Evolutionary conservation across 192 early-diverging fungal genomes (phyloP), one percentile per base, ranked within the genome.

Genomic region (Spinellus fusiger): DNA sequence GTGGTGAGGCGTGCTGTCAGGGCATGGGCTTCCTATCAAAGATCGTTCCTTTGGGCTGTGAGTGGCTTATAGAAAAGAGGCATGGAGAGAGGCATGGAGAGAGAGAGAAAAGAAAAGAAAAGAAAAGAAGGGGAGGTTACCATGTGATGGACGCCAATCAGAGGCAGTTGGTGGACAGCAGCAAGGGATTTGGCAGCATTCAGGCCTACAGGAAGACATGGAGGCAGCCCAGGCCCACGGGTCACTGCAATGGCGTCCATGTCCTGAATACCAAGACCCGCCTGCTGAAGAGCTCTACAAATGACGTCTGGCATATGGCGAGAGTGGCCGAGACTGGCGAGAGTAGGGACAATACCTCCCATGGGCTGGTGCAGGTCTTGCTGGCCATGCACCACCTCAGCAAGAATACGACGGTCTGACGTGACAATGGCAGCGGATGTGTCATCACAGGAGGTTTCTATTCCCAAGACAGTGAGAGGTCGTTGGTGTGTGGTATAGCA

Each of bases 71-170:
- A 29, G 31, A 34, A 54, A 22, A 56, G 8, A 35, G 10, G 59
- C 22, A 22, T 20, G 25, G n/a, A n/a, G n/a, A n/a, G n/a, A n/a
- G n/a, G n/a, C n/a, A n/a, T n/a, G n/a, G n/a, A n/a, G n/a, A n/a
- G 33, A 27, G n/a, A 54, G 26, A 7, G 33, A 5, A 59, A 33
- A 37, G n/a, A n/a, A n/a, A n/a, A n/a, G n/a, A n/a, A n/a, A n/a
- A n/a, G n/a, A n/a, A n/a, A n/a, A n/a, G n/a, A n/a, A n/a, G n/a
- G n/a, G 25, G 32, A 1, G 59, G 56, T 54, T 65, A 68, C 77
- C 89, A 89, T 91, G 61, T 91, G 89, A 65, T 91, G 89, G 38
- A 89, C 86, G 26, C 89, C 89, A 32, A 91, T 66, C 25, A 91
- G 71, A 13, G 89, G 88, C 65, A 82, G 82, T 29, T 71, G 66